A percentile compares a stretch with the other conserved stretches of the same genome.
Conservation (phyloP, 2,329 filamentous ascomycete genomes). For the Xylariales sp. region DNA sequence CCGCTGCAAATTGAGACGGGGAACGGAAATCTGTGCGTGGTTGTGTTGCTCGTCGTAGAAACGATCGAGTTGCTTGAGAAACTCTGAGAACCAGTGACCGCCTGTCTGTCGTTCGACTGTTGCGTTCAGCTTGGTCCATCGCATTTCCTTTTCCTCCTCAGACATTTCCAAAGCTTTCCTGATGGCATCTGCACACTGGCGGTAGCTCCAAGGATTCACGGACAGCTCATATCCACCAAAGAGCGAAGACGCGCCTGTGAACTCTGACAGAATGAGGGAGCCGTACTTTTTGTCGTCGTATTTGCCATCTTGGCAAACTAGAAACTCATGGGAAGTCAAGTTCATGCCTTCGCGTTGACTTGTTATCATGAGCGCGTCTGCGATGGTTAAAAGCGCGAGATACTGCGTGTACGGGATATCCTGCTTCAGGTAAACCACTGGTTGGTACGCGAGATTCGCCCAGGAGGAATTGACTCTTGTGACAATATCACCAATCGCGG, state of each 20-base stretch:
- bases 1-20: constrained; percentile 68
- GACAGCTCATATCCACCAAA: constrained; percentile 77
- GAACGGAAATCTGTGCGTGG: constrained; percentile 81
- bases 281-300: constrained; percentile 72
- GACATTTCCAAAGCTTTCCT: constrained; percentile 77
- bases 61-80: constrained; percentile 64
- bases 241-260: constrained; percentile 85
- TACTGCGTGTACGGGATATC: constrained; percentile 93
- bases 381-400: constrained; percentile 83
- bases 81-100: constrained; percentile 77
- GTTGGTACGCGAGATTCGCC: constrained; percentile 87
- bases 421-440: constrained; percentile 89
- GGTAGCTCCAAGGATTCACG: constrained; percentile 95
- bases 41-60: constrained; percentile 81
- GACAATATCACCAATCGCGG: constrained; percentile 87
- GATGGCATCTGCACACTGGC: constrained; percentile 82
- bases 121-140: constrained; percentile 71
- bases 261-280: constrained; percentile 88
- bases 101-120: constrained; percentile 80
- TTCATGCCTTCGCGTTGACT: constrained; percentile 98
- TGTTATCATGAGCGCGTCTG: constrained; percentile 90
- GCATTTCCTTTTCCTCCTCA: constrained; percentile 64
- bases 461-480: constrained; percentile 89
- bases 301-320: constrained; percentile 86
- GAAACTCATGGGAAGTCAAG: constrained; percentile 87